Conservation (phyloP, 1,284 basidiomycete genomes). For the Sporisorium scitamineum region DNA sequence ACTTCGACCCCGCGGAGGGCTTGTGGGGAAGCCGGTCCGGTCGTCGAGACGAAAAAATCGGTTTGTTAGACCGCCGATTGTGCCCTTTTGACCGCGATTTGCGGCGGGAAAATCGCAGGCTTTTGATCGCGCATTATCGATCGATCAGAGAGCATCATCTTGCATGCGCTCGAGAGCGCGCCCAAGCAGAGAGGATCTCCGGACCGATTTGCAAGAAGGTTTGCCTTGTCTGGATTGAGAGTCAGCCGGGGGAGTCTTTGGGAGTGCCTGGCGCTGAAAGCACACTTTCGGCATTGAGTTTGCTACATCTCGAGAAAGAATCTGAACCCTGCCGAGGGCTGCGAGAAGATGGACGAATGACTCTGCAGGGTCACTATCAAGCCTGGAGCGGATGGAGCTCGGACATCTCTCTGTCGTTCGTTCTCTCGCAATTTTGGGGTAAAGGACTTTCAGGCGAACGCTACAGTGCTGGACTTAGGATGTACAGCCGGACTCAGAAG, state of each 20-base stretch:
- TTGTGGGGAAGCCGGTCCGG: conserved; percentile 1
- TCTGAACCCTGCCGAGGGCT: too few relatives aligned
- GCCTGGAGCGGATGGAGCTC: neutral
- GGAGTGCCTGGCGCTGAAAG: too few relatives aligned
- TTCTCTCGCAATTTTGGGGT: too few relatives aligned
- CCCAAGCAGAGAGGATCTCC: conserved; percentile 19
- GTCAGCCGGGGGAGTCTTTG: neutral
- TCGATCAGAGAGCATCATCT: conserved; percentile 19
- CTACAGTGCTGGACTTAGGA: too few relatives aligned
- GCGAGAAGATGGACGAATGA: neutral
- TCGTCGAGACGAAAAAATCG: neutral
- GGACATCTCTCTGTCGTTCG: neutral
- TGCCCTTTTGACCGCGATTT: too few relatives aligned
- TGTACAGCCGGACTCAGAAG: neutral
- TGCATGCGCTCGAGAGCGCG: neutral
- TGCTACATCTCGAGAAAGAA: too few relatives aligned
- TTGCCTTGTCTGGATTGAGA: neutral
- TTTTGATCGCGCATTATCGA: conserved; percentile 18
- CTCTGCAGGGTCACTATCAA: too few relatives aligned
- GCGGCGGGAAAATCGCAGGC: neutral
- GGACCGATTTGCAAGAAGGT: conserved; percentile 14
- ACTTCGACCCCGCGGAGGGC: conserved; percentile 6
- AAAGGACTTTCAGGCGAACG: too few relatives aligned
- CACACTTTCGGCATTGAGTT: too few relatives aligned
- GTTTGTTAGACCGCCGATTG: conserved; percentile 10